Percentiles rank a stretch among this genome's conserved stretches.
Conservation (phyloP, 2,329 filamentous ascomycete species). For the Seiridium cupressi region DNA sequence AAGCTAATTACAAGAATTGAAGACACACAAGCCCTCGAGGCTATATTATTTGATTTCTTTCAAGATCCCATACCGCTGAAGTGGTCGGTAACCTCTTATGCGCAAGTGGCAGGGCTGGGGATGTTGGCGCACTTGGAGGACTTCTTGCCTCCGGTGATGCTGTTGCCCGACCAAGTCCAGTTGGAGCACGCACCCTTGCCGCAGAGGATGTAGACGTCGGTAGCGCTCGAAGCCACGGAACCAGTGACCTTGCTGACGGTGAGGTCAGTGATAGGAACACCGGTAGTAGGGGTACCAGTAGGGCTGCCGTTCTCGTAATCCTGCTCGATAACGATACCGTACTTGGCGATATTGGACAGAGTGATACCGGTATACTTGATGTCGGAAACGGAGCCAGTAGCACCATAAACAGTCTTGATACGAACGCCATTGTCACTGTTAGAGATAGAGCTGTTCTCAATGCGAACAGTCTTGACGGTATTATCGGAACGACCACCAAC, state of each 20-base stretch:
- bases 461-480: conserved; percentile 48
- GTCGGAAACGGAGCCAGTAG: conserved; percentile 48
- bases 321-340: conserved; percentile 59
- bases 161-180: conserved; percentile 34
- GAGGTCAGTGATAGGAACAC: conserved; percentile 43
- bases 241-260: conserved; percentile 40
- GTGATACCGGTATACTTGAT: conserved; percentile 54
- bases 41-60: no score
- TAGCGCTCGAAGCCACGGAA: conserved; percentile 24
- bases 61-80: no score
- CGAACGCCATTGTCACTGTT: conserved; percentile 56
- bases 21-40: no score
- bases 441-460: conserved; percentile 44
- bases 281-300: conserved; percentile 40
- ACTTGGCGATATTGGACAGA: conserved; percentile 46
- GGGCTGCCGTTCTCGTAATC: conserved; percentile 46
- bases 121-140: conserved; percentile 61
- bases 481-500: conserved; percentile 57
- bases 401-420: conserved; percentile 54
- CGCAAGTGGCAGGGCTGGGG: conserved; percentile 19
- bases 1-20: no score
- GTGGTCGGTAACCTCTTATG: no score
- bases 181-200: conserved; percentile 31
- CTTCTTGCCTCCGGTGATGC: conserved; percentile 34
- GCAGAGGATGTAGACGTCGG: conserved; percentile 34